phyloP scores from a whole-genome alignment of 805 yeast species.

The Saccharomycopsis sp. region DNA sequence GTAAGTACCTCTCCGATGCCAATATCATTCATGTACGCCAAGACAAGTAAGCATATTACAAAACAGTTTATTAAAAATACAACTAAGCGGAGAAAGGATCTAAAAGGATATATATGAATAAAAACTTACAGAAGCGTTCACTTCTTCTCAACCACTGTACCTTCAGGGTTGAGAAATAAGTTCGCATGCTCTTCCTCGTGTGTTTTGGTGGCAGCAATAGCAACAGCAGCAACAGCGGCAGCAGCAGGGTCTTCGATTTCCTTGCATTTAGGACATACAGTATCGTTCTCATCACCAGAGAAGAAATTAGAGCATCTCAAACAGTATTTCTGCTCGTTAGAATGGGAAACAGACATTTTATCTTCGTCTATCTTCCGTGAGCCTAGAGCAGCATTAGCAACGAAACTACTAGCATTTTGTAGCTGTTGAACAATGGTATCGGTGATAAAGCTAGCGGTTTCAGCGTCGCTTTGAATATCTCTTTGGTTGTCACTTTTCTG shows the following conservation, averaged over 20 bases:
- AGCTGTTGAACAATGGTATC: slow-evolving; percentile 20
- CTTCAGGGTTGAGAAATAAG: slow-evolving; percentile 21
- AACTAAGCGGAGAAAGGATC: no score
- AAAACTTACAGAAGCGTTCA: no score
- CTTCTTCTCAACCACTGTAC: neutral
- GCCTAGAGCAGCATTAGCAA: slow-evolving; percentile 15
- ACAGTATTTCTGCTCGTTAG: slow-evolving; percentile 3
- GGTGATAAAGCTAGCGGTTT: neutral
- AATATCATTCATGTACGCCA: no score
- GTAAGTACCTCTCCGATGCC: no score
- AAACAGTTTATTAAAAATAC: no score
- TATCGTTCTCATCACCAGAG: neutral
- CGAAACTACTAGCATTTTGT: slow-evolving; percentile 14
- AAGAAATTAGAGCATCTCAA: slow-evolving; percentile 4
- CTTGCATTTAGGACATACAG: slow-evolving; percentile 2
- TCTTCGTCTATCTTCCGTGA: slow-evolving; percentile 4
- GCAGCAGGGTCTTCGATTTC: neutral
- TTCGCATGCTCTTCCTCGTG: slow-evolving; percentile 16
- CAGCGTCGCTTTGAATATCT: neutral
- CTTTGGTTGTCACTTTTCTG: neutral
- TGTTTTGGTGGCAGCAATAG: neutral
- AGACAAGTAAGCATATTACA: no score
- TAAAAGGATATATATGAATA: no score
- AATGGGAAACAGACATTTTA: neutral
- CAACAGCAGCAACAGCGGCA: slow-evolving; percentile 7